Evolutionary conservation across 2,329 filamentous ascomycete genomes (phyloP), one percentile per base, ranked within the genome.

Genomic region (Fusarium scirpi): DNA sequence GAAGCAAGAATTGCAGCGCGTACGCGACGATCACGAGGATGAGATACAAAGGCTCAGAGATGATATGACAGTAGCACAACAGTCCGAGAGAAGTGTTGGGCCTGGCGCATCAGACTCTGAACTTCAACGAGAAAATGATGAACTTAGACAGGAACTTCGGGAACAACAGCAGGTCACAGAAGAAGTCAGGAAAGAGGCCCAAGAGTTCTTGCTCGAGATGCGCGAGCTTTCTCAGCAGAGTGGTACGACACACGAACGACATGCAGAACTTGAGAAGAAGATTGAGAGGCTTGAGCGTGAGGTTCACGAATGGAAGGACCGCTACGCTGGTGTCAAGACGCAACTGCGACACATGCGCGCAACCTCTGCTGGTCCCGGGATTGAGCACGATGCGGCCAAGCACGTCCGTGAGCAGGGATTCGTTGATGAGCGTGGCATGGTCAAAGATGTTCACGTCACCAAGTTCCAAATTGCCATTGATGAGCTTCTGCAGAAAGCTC

Each of bases 401-500:
- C 88, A 90, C 68, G 81, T 90, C 43, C 87, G 88, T 53, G 90
- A 93, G 55, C 87, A 87, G 76, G 89, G 86, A 27, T 91, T 96
- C 70, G 86, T 88, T 24, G 87, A 91, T 40, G 87, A 91, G 15
- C 87, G 90, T 63, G 96, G 96, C 8, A 80, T 96, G 24, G 90
- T 99, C 74, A 94, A 93, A 81, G 96, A 98, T 80, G 88, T 98
- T 15, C 92, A 98, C 78, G 90, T 99, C 71, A 98, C 95, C 53
- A 94, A 93, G 76, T 98, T 97, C 83, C 96, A 99, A 80, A 91
- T 98, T 65, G 89, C 94, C 24, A 92, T 99, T 66, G 95, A 99
- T 77, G 95, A 98, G 75, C 86, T 98, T 41, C 85, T 99, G 38
- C 91, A 91, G 69, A 88, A 86, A 43, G 94, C 94, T 20, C 90